Evolutionary conservation across 805 yeast species (phyloP).

Genomic region (Ogataea haglerorum): DNA sequence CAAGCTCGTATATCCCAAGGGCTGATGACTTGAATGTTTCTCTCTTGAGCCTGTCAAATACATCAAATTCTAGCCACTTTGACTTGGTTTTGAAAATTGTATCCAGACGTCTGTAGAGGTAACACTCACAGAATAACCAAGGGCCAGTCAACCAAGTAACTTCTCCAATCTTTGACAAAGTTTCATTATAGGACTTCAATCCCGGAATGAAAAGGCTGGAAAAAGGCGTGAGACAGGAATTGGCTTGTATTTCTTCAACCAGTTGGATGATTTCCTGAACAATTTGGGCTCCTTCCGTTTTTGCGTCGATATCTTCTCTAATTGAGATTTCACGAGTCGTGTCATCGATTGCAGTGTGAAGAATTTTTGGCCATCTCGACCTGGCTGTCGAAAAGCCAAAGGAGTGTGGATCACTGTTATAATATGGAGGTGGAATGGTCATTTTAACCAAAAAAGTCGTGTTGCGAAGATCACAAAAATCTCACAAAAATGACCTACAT

Average conservation of each 20-base stretch:
- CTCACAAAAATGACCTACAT: too few species aligned
- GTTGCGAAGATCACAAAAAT: background rate
- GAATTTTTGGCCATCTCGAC: constrained; percentile 83
- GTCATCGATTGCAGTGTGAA: constrained; percentile 67
- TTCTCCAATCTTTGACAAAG: constrained; percentile 36
- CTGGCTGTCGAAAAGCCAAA: constrained; percentile 81
- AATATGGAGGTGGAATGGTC: constrained; percentile 47
- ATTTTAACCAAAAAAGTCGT: background rate
- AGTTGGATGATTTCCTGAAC: constrained; percentile 40
- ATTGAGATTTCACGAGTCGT: constrained; percentile 27
- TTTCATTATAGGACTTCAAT: constrained; percentile 57
- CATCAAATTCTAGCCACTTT: constrained; percentile 60
- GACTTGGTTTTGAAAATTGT: constrained; percentile 37
- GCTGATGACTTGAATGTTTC: constrained; percentile 72
- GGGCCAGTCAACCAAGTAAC: constrained; percentile 81
- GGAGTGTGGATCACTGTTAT: constrained; percentile 66
- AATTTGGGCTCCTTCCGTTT: constrained; percentile 47
- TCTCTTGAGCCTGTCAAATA: constrained; percentile 68
- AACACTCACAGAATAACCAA: constrained; percentile 88
- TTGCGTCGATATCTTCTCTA: constrained; percentile 15
- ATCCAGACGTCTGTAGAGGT: constrained; percentile 68
- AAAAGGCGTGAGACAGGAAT: constrained; percentile 41
- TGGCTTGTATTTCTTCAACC: constrained; percentile 41
- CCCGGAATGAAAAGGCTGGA: constrained; percentile 38
- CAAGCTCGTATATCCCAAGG: constrained; percentile 77